phyloP scores from a whole-genome alignment of 2,329 filamentous ascomycete species.

The Diaporthe ilicicola region DNA sequence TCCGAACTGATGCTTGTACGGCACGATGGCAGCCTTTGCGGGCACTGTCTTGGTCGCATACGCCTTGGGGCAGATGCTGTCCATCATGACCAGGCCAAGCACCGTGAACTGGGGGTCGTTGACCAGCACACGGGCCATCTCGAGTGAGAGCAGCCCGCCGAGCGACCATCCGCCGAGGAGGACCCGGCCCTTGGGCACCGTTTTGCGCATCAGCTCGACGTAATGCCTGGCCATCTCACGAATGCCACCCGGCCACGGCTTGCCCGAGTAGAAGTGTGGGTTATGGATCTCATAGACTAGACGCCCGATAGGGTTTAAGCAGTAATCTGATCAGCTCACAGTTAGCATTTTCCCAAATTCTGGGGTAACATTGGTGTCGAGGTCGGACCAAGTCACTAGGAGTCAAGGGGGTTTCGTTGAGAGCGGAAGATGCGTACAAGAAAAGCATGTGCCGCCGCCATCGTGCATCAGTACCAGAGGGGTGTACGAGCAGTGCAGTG shows the following conservation, averaged over 20 bases:
- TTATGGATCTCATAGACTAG: conserved; percentile 64
- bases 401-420: no score
- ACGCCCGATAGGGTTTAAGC: conserved; percentile 57
- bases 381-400: not conserved
- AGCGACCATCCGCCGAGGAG: conserved; percentile 68
- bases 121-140: conserved; percentile 56
- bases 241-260: conserved; percentile 60
- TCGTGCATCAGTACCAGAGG: conserved; percentile 68
- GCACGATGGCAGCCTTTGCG: conserved; percentile 40
- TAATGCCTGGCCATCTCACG: conserved; percentile 64
- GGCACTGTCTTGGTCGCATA: not conserved
- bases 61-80: conserved; percentile 52
- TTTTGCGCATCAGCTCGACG: conserved; percentile 51
- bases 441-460: conserved; percentile 67
- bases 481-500: not conserved
- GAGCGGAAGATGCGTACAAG: conserved; percentile 30
- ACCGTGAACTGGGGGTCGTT: conserved; percentile 49
- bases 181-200: conserved; percentile 50
- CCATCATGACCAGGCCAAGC: conserved; percentile 61
- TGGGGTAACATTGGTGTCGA: no score
- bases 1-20: conserved; percentile 40
- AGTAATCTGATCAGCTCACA: conserved; percentile 52
- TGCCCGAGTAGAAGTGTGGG: conserved; percentile 57
- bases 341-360: not conserved
- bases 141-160: conserved; percentile 60